Evolutionary conservation across 352 stramenopile species (phyloP).

Genomic region (Phytophthora hybrid): DNA sequence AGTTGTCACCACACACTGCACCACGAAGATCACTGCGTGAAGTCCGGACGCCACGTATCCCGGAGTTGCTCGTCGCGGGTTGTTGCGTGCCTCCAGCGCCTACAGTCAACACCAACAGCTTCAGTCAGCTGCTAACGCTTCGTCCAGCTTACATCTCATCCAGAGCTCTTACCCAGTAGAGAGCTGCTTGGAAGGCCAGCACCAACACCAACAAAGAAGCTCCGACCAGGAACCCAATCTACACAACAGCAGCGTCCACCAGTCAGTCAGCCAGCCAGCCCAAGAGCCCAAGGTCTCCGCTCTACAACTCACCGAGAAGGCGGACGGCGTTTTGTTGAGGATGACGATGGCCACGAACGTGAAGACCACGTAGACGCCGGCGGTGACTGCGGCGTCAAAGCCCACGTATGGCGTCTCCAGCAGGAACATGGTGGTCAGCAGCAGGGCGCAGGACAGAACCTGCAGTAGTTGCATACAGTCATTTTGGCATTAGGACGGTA

Average conservation of each 20-base stretch:
- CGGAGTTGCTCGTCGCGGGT: constrained; percentile 40
- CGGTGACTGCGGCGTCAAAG: constrained; percentile 74
- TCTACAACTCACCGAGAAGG: constrained; percentile 62
- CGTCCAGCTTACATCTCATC: background rate
- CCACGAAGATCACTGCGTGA: constrained; percentile 63
- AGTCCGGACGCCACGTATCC: constrained; percentile 59
- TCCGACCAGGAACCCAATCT: constrained; percentile 83
- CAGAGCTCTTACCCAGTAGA: constrained; percentile 71
- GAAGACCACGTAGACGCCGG: constrained; percentile 67
- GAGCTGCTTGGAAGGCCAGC: constrained; percentile 68
- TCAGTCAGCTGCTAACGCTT: background rate
- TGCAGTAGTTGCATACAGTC: constrained; percentile 22
- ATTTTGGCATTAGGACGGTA: constrained; percentile 7
- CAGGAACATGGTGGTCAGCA: constrained; percentile 78
- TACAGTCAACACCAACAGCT: constrained; percentile 19
- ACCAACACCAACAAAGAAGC: constrained; percentile 73
- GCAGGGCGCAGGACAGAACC: constrained; percentile 65
- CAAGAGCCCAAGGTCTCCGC: background rate
- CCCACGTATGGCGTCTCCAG: constrained; percentile 73
- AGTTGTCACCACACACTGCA: constrained; percentile 69
- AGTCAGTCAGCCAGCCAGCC: background rate
- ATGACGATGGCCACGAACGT: constrained; percentile 81
- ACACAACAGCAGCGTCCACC: constrained; percentile 6
- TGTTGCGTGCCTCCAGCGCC: constrained; percentile 52
- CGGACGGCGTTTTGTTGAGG: constrained; percentile 83